Conservation (phyloP, 495 filamentous ascomycete species). For the Tuber indicum region DNA sequence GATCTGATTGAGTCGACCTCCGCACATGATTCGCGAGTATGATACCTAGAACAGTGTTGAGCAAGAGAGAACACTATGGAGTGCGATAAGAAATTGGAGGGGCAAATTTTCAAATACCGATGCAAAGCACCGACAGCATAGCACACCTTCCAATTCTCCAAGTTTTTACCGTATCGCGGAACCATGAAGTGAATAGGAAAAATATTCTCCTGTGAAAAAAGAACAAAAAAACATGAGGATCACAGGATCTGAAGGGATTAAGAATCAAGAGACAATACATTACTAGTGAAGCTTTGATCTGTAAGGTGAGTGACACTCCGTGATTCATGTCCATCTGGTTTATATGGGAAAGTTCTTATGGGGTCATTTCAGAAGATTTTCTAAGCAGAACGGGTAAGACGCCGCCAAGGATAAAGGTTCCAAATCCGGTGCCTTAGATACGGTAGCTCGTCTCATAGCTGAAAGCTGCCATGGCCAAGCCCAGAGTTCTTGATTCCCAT, state of each 20-base stretch:
- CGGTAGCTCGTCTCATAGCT: neutral
- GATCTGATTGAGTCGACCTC: neutral
- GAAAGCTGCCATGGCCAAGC: neutral
- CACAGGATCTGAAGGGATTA: too few relatives aligned
- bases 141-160: too few relatives aligned
- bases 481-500: neutral
- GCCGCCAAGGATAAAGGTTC: neutral
- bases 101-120: too few relatives aligned
- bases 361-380: neutral
- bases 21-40: neutral
- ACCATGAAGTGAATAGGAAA: too few relatives aligned
- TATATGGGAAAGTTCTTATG: neutral
- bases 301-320: neutral
- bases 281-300: too few relatives aligned
- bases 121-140: too few relatives aligned
- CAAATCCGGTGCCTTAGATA: neutral
- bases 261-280: too few relatives aligned
- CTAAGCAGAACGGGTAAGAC: too few relatives aligned
- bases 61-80: neutral
- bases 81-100: too few relatives aligned
- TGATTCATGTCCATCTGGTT: neutral
- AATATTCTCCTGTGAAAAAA: too few relatives aligned
- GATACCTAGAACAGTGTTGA: neutral
- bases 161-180: too few relatives aligned
- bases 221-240: too few relatives aligned